Evolutionary conservation across 371 early-diverging fungal species (phyloP), one percentile per base, ranked within the genome.

Genomic region (Rhizopus arrhizus): DNA sequence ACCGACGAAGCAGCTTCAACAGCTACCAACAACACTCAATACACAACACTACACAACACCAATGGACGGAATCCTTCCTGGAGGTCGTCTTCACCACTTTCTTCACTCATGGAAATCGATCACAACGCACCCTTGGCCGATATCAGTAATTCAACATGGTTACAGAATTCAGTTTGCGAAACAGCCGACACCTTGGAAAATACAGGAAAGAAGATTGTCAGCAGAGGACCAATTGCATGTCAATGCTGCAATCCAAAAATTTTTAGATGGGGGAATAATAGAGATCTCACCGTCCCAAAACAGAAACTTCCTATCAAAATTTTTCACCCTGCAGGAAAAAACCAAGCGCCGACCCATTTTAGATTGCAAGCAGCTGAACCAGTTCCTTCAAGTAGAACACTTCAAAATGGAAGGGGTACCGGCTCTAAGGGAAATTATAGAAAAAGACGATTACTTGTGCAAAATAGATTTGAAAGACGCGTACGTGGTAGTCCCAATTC

Each of bases 381-480:
- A 47, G 10, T 65, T 36, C 36, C 13, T 65, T 0, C 60, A 65
- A 16, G 38, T 45, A 2, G 28, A 65, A 16, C 60, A 65, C 41
- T 65, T 60, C 61, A 65, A 65, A 41, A 65, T 65, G 65, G 65
- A 65, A 45, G 65, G 61, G 4, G 47, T 59, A 12, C 60, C 60
- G 34, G 53, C 60, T 2, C 34, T 59, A 22, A 15, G 61, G 13
- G 47, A 54, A 3, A 36, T 59, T 13, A 22, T 59, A 43, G 60
- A 59, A 50, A 10, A 33, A 33, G 22, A 46, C 22, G 50, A 58
- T 31, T 49, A 35, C 9, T 38, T 58, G 0, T 35, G 36, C 49
- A 58, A 58, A 48, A 28, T 58, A 6, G 60, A 52, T 49, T 36
- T 51, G 6, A 61, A 51, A 16, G 62, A 61, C 32, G 65, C 60